phyloP scores from a whole-genome alignment of 129 eudicot genomes.

The Artemisia tridentata region DNA sequence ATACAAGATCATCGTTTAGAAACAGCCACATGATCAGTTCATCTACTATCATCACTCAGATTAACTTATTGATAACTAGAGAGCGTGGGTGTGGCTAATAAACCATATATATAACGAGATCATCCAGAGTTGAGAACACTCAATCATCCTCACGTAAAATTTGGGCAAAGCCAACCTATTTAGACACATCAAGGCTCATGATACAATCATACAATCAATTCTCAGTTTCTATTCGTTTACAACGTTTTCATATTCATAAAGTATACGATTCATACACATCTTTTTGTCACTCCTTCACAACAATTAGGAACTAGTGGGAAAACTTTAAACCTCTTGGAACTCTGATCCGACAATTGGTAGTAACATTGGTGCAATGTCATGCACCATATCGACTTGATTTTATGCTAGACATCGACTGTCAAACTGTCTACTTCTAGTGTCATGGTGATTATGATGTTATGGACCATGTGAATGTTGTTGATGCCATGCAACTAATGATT shows the following conservation, averaged over 20 bases:
- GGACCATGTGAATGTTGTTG: conserved; percentile 15
- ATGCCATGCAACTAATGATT: conserved; percentile 19
- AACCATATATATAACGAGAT: neutral
- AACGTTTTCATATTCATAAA: conserved; percentile 14
- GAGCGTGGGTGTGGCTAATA: neutral
- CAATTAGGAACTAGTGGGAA: conserved; percentile 6
- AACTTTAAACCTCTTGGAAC: conserved; percentile 3
- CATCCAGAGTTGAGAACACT: neutral
- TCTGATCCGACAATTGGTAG: neutral
- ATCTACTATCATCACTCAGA: too few species aligned
- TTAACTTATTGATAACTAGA: too few species aligned
- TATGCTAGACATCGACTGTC: conserved; percentile 20
- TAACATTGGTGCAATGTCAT: conserved; percentile 9
- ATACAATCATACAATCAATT: conserved; percentile 26
- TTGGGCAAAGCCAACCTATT: conserved; percentile 15
- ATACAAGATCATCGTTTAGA: too few species aligned
- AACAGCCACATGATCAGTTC: too few species aligned
- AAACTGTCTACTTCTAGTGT: conserved; percentile 21
- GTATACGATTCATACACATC: conserved; percentile 23
- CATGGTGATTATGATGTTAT: conserved; percentile 13
- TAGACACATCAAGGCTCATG: neutral
- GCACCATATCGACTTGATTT: conserved; percentile 1
- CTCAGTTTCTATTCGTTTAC: conserved; percentile 20
- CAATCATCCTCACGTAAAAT: neutral
- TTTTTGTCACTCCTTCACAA: conserved; percentile 18